Evolutionary conservation across 2,329 filamentous ascomycete genomes (phyloP).

Genomic region (Sclerotinia nivalis): DNA sequence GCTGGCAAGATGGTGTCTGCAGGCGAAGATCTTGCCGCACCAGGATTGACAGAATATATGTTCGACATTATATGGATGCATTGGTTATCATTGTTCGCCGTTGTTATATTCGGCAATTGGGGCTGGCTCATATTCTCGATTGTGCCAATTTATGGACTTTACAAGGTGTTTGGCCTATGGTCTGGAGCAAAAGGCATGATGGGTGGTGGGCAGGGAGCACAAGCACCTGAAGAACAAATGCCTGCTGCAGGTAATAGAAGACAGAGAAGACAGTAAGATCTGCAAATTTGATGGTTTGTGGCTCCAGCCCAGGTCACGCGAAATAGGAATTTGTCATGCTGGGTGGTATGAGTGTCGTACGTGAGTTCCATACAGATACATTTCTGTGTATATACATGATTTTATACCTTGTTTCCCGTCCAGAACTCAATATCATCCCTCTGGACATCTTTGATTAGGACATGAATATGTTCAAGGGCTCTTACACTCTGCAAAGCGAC

Average conservation of each 20-base stretch:
- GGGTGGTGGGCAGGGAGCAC: conserved; percentile 36
- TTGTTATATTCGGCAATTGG: conserved; percentile 77
- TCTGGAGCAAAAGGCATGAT: conserved; percentile 42
- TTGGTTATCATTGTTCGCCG: conserved; percentile 74
- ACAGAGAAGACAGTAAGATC: conserved; percentile 36
- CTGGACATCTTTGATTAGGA: conserved; percentile 61
- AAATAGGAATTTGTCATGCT: neutral
- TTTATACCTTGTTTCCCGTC: conserved; percentile 42
- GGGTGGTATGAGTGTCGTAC: neutral
- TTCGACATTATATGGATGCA: conserved; percentile 97
- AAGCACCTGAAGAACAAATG: conserved; percentile 36
- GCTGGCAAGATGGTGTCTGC: conserved; percentile 59
- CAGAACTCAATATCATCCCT: conserved; percentile 55
- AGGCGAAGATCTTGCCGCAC: conserved; percentile 84
- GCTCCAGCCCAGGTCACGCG: neutral
- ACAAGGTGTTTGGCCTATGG: conserved; percentile 41
- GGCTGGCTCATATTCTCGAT: conserved; percentile 63
- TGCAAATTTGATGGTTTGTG: neutral
- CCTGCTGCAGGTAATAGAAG: conserved; percentile 38
- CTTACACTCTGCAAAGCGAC: conserved; percentile 83
- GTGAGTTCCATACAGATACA: neutral
- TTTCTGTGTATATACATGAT: neutral
- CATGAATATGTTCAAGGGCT: conserved; percentile 85
- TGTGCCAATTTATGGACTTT: conserved; percentile 40
- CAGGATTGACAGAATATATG: conserved; percentile 94